These are phyloP conservation scores for Blastocystis sp. DNA, from an alignment of 352 stramenopile species.

Conservation along the genomic window DNA sequence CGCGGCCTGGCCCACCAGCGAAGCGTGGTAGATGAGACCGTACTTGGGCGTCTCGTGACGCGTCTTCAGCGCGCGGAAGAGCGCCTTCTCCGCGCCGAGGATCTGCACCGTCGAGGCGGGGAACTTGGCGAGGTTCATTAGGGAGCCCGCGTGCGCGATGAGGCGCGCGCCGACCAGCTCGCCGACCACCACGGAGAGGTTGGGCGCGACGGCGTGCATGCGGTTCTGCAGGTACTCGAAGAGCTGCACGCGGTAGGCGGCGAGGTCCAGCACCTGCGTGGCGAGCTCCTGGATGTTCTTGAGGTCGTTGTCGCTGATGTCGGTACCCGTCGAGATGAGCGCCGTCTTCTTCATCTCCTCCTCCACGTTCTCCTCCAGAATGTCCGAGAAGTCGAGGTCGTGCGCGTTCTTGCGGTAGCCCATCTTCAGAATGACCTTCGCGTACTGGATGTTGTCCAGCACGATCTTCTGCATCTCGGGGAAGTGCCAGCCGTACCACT, in stretches of 20 bases:
- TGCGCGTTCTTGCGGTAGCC: slow-evolving; percentile 87
- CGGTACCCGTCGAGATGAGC: slow-evolving; percentile 97
- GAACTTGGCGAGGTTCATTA: slow-evolving; percentile 99
- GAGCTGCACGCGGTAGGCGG: slow-evolving; percentile 90
- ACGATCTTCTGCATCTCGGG: slow-evolving; percentile 95
- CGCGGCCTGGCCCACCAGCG: slow-evolving; percentile 95
- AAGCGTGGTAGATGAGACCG: slow-evolving; percentile 99
- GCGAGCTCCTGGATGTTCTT: slow-evolving; percentile 90
- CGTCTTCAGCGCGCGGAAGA: slow-evolving; percentile 99
- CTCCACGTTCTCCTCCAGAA: slow-evolving; percentile 85
- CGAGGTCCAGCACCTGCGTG: slow-evolving; percentile 81
- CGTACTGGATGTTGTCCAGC: slow-evolving; percentile 96
- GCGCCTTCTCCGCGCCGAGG: slow-evolving; percentile 97
- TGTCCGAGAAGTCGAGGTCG: slow-evolving; percentile 84
- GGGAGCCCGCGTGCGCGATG: slow-evolving; percentile 95
- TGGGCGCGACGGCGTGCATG: slow-evolving; percentile 99
- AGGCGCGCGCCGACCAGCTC: slow-evolving; percentile 96
- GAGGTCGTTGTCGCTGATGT: slow-evolving; percentile 97
- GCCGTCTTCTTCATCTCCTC: slow-evolving; percentile 92
- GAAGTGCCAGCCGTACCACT: slow-evolving; percentile 97
- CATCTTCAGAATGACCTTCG: slow-evolving; percentile 91
- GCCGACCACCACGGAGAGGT: slow-evolving; percentile 97
- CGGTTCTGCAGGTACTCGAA: slow-evolving; percentile 99
- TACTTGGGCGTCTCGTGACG: slow-evolving; percentile 99
- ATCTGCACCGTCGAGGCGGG: slow-evolving; percentile 96